Base-by-base conservation (phyloP, 2,329 filamentous ascomycete species). In the Fusarium hostae region DNA sequence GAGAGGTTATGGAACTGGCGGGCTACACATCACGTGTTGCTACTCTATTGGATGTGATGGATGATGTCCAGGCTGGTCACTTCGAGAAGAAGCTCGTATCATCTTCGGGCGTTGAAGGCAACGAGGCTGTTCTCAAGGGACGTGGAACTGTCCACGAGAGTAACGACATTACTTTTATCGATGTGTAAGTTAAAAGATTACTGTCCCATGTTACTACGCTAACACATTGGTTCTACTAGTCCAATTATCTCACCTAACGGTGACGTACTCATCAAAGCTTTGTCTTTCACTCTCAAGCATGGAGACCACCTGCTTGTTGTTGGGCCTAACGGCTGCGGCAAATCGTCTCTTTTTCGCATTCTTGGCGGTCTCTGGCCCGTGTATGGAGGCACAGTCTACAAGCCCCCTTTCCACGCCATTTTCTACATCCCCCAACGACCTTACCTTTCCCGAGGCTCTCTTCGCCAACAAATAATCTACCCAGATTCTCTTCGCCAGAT, bases 371-470 rank as follows among this genome's bases (percentile, higher is more conserved):
- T 99, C 5, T 99, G 96, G 96, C 96, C 96, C 20, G 96, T 98
- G 16, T 99, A 99, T 81, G 95, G 96, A 72, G 96, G 96, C 56
- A 94, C 89, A 2, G 96, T 99, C 24, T 88, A 94, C 77, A 98
- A 98, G 81, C 96, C 96, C 3, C 91, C 93, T 3, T 96, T 95
- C 77, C 90, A 93, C 73, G 92, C 96, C 79, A 98, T 99, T 79
- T 99, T 98, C 83, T 99, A 99, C 83, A 97, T 99, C 72, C 96
- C 96, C 0, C 96, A 99, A 79, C 90, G 96, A 3, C 96, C 96
- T 0, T 99, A 99, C 79, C 88, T 99, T 3, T 96, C 93, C 18
- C 90, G 94, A 58, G 96, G 96, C 26, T 94, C 93, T 3, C 88
- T 99, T n/a, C 91, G 96, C 41, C 94, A 98, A 80, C 96, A 99